Percentiles rank a stretch among this genome's conserved stretches.
phyloP scores from a whole-genome alignment of 1,139 yeast species.

The Meyerozyma guilliermondii region DNA sequence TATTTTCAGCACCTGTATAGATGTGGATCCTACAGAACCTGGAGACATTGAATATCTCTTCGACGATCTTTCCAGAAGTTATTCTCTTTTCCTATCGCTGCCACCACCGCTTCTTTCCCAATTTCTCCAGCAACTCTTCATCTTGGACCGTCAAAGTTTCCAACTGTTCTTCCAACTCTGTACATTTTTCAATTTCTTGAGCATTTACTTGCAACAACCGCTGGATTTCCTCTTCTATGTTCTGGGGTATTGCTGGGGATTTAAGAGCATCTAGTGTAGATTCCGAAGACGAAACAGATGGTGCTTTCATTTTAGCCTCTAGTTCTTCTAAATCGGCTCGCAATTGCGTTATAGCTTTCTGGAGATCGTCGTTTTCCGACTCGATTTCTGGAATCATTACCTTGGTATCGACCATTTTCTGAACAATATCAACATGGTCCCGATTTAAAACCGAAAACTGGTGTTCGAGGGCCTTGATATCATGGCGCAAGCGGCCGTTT shows the following conservation, averaged over 20 bases:
- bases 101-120: constrained; percentile 28
- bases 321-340: constrained; percentile 49
- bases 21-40: no score
- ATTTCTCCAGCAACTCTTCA: constrained; percentile 21
- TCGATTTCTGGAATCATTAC: constrained; percentile 51
- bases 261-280: constrained; percentile 10
- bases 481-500: constrained; percentile 70
- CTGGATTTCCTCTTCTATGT: constrained; percentile 44
- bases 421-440: constrained; percentile 59
- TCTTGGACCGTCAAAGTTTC: constrained; percentile 24
- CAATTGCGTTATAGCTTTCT: constrained; percentile 59
- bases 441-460: constrained; percentile 64
- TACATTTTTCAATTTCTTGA: constrained; percentile 53
- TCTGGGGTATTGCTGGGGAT: constrained; percentile 31
- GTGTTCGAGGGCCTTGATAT: constrained; percentile 70
- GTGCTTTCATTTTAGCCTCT: constrained; percentile 30
- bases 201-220: constrained; percentile 47
- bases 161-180: constrained; percentile 47
- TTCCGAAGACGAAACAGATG: constrained; percentile 11
- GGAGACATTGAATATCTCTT: no score
- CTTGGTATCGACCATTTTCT: constrained; percentile 37
- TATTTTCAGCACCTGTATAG: no score
- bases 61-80: neutral
- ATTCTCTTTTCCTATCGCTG: constrained; percentile 17
- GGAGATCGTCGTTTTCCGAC: constrained; percentile 66